phyloP scores from a whole-genome alignment of 441 rosid species.

The Aleurites moluccanus region DNA sequence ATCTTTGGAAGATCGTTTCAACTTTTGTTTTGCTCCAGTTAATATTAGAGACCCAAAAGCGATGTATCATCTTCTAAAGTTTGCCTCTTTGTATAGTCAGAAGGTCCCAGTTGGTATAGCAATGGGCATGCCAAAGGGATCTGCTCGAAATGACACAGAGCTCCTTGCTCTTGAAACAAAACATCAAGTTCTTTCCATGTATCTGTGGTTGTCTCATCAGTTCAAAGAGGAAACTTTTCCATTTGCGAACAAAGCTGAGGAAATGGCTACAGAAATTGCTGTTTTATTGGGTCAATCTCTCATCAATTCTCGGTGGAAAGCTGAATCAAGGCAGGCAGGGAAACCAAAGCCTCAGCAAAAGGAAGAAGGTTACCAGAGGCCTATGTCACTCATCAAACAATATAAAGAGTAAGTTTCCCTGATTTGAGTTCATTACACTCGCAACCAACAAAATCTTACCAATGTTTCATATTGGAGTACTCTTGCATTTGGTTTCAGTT shows the following conservation, averaged over 20 bases:
- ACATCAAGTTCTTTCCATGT: conserved; percentile 88
- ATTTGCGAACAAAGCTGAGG: conserved; percentile 68
- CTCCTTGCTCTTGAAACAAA: conserved; percentile 82
- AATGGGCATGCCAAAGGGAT: conserved; percentile 91
- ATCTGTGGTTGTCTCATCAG: conserved; percentile 93
- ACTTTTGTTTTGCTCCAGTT: conserved; percentile 97
- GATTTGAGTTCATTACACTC: conserved; percentile 3
- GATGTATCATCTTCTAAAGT: conserved; percentile 76
- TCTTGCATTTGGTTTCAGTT: conserved; percentile 5
- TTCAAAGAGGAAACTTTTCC: conserved; percentile 76
- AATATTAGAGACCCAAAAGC: conserved; percentile 90
- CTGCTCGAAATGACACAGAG: conserved; percentile 76
- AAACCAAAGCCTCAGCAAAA: conserved; percentile 41
- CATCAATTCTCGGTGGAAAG: conserved; percentile 70
- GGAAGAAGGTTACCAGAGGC: conserved; percentile 56
- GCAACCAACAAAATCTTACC: not conserved
- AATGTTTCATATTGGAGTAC: not conserved
- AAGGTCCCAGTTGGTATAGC: conserved; percentile 72
- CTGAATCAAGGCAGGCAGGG: conserved; percentile 55
- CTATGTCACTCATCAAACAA: conserved; percentile 51
- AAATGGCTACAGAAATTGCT: conserved; percentile 77
- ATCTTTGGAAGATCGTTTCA: conserved; percentile 85
- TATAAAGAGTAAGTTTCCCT: conserved; percentile 41
- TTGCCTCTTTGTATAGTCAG: conserved; percentile 68
- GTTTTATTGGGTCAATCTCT: conserved; percentile 84